A percentile compares a stretch with the other conserved stretches of the same genome.
Conservation (phyloP, 768 basidiomycete genomes). For the Paxillus involutus region DNA sequence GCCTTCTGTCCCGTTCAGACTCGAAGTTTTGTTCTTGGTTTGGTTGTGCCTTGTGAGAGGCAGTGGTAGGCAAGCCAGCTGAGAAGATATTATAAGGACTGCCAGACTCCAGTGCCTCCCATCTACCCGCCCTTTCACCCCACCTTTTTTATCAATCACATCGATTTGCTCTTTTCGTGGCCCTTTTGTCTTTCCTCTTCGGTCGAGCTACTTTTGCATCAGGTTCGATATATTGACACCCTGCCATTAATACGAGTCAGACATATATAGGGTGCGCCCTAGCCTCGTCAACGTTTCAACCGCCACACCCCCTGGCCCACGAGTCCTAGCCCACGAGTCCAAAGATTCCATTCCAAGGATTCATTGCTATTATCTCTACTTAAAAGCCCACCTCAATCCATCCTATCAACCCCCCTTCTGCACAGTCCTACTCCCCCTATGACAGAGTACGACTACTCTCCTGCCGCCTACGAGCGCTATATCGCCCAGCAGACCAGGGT, state of each 20-base stretch:
- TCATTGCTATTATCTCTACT: background rate
- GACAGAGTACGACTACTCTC: slow-evolving; percentile 65
- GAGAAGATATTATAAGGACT: slow-evolving; percentile 5
- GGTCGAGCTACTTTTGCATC: background rate
- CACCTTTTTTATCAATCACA: slow-evolving; percentile 5
- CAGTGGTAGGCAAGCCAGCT: background rate
- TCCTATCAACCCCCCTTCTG: slow-evolving; percentile 8
- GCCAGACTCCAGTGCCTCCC: background rate
- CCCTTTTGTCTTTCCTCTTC: background rate
- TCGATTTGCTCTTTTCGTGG: slow-evolving; percentile 8
- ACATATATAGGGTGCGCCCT: background rate
- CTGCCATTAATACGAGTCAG: background rate
- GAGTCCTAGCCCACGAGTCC: background rate
- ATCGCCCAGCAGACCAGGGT: slow-evolving; percentile 48
- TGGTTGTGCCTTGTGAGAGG: background rate
- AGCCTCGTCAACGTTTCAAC: background rate
- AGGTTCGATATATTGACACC: no score
- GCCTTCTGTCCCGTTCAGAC: background rate
- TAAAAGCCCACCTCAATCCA: background rate
- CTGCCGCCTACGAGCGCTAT: slow-evolving; percentile 49
- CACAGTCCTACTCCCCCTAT: slow-evolving; percentile 27
- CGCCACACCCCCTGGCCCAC: background rate
- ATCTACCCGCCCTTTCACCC: background rate
- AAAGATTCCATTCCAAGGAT: slow-evolving; percentile 3
- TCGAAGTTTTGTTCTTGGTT: background rate